Evolutionary conservation across 352 stramenopile species (phyloP), one percentile per base, ranked within the genome.

Genomic region (Poterioochromonas sp.): DNA sequence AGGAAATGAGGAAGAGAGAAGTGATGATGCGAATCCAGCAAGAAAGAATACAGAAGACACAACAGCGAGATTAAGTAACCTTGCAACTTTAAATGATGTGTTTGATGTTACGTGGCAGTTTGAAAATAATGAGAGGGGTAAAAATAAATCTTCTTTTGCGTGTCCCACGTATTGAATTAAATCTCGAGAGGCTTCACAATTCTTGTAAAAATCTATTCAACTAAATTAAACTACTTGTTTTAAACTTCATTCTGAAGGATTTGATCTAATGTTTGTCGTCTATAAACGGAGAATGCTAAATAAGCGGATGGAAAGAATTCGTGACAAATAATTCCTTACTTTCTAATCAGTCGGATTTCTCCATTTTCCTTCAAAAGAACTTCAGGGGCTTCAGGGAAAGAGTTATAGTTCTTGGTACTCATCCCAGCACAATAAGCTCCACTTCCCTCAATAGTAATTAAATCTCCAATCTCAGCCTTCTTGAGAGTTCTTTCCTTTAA

Each of bases 371-470:
- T 82, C 0, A 91, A 77, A 40, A 92, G 70, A 47, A 93, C 88
- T 85, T 94, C 90, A 22, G 89, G 87, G 32, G 89, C 86, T 82
- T 94, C 88, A 2, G 90, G 90, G 81, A 94, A 94, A 41, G 84
- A 91, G 79, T 94, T 94, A 84, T 94, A 94, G 83, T 93, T 92
- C 83, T 93, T 93, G 5, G 88, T 88, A 68, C 84, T 90, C 90
- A 94, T 94, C 41, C 86, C 87, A 26, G 85, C 65, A 76, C 90
- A 93, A 82, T 94, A 94, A 2, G 90, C 90, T 41, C 90, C 90
- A 78, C 84, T 90, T 69, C 88, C 88, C 83, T 93, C 89, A 80
- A 94, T 90, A 35, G 92, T 85, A 0, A 87, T 69, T 68, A 92
- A 83, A 82, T 94, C 90, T 88, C 90, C 82, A 26, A 76, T 76